Percentiles rank a stretch among this genome's conserved stretches.
Conservation (phyloP, 2,329 filamentous ascomycete genomes). For the Beauveria bassiana region DNA sequence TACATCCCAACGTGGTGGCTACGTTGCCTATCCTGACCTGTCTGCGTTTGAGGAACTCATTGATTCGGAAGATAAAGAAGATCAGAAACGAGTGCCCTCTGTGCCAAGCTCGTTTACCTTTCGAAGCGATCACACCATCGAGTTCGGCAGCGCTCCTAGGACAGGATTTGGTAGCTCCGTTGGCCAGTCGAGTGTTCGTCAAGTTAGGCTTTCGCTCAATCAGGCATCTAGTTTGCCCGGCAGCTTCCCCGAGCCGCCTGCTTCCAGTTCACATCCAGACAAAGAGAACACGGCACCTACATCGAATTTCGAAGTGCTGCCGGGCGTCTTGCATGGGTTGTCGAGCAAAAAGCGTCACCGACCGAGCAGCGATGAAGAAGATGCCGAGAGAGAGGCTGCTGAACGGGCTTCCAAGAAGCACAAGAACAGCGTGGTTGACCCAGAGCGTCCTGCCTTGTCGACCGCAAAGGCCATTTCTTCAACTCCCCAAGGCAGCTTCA, state of each 20-base stretch:
- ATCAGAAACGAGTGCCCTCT: constrained; percentile 27
- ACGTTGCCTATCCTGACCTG: constrained; percentile 47
- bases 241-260: constrained; percentile 37
- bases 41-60: constrained; percentile 32
- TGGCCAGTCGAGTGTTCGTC: constrained; percentile 54
- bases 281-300: constrained; percentile 47
- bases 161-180: constrained; percentile 48
- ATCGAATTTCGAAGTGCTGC: constrained; percentile 25
- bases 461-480: constrained; percentile 37
- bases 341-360: constrained; percentile 58
- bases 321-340: constrained; percentile 53
- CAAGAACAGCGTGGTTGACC: constrained; percentile 37
- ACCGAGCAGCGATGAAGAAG: constrained; percentile 49
- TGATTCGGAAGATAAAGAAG: constrained; percentile 17
- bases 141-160: constrained; percentile 41
- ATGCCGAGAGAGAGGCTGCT: constrained; percentile 38
- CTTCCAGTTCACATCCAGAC: constrained; percentile 32
- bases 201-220: constrained; percentile 46
- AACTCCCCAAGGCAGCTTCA: constrained; percentile 26
- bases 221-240: constrained; percentile 44
- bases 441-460: constrained; percentile 45
- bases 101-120: constrained; percentile 56
- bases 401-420: constrained; percentile 52
- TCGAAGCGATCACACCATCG: constrained; percentile 57
- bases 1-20: constrained; percentile 16